Base-by-base conservation (phyloP, 345 rosid species). In the Erucastrum elatum region DNA sequence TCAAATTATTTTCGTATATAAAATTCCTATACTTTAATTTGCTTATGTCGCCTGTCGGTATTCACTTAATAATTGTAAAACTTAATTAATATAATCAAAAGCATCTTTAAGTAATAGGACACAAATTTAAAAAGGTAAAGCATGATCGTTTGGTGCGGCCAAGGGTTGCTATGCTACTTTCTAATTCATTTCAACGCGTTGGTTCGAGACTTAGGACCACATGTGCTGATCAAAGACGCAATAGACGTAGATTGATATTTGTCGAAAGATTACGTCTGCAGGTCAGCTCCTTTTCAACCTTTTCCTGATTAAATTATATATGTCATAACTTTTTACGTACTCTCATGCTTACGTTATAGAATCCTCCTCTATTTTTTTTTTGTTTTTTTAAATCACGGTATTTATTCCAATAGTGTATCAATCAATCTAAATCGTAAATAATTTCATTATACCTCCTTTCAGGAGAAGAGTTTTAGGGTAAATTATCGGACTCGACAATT, bases 71-170 rank as follows among this genome's bases (percentile, higher is more conserved):
- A 75, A 64, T 74, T 64, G 71, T 35, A 69, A 41, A 80, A 70
- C 26, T 10, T 17, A 25, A 70, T 37, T 58, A 15, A 65, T 73
- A 58, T 16, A 63, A 17, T 9, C n/a, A 68, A 61, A 80, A 80
- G 75, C 33, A 30, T 37, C 75, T 83, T 84, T 84, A 62, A 27
- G 78, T 81, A 72, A 77, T 68, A 61, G 49, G 86, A 84, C 84
- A 79, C 64, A 31, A 59, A 59, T 60, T 8, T 8, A 27, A 67
- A 68, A 59, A 55, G 33, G 70, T 70, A 75, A 81, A 82, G 86
- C 68, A 68, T 70, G 83, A 66, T 79, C 85, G 75, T 80, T 84
- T 86, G 81, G 86, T 65, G 83, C 79, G 80, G 66, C 88, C 85
- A 85, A 85, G 79, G 88, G 89, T 83, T 79, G 72, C 77, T 62